Conservation (phyloP, 2,329 filamentous ascomycete genomes). For the Colletotrichum tofieldiae region DNA sequence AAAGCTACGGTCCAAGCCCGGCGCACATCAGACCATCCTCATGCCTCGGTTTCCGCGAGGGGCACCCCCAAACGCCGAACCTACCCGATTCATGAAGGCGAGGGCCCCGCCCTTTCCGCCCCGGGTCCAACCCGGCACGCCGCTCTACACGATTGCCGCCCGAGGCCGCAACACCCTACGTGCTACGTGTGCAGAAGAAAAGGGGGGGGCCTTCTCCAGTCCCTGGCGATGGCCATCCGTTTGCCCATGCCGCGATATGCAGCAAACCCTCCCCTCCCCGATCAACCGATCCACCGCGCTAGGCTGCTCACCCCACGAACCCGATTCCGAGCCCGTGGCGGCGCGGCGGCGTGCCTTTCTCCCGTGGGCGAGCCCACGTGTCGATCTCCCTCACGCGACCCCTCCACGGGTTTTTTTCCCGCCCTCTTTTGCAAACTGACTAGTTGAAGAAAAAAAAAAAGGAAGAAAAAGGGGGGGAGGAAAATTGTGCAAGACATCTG, state of each 20-base stretch:
- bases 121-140: constrained; percentile 17
- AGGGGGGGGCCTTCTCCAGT: not conserved
- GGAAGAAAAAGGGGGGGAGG: too few relatives aligned
- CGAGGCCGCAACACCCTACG: constrained; percentile 1
- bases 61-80: constrained; percentile 1
- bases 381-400: constrained; percentile 7
- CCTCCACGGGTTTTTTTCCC: not conserved
- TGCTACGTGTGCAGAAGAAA: constrained; percentile 1
- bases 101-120: constrained; percentile 19
- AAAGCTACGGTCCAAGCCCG: not conserved
- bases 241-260: not conserved
- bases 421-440: not conserved
- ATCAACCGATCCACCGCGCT: not conserved
- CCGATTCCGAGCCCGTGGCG: not conserved
- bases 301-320: not conserved
- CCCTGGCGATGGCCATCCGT: not conserved
- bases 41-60: not conserved
- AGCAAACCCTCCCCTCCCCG: not conserved
- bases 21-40: constrained; percentile 13
- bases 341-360: constrained; percentile 15
- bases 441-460: not conserved
- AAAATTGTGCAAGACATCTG: not conserved
- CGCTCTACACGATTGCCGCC: not conserved
- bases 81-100: constrained; percentile 32
- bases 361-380: constrained; percentile 11